Evolutionary conservation across 306 rosid species (phyloP), one percentile per base, ranked within the genome.

Genomic region (Dalbergia cultrata): DNA sequence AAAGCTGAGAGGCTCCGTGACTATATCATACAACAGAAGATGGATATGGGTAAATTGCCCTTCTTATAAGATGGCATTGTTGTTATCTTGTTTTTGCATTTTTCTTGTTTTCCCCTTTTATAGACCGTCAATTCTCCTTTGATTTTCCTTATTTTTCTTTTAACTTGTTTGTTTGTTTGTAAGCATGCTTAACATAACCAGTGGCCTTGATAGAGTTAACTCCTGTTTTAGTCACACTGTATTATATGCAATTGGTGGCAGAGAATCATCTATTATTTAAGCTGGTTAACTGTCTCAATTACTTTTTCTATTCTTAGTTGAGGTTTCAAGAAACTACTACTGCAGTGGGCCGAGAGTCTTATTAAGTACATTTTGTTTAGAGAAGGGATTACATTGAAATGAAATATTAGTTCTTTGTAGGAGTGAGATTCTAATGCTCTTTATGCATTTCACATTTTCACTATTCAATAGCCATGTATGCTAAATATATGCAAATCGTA

Each of bases 41-140:
- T 80, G 66, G 81, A 82, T 65, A 78, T 76, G 81, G 85, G 45
- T 80, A 69, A 76, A 56, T 70, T 82, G 35, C 58, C n/a, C 0
- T 34, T 56, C 47, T 62, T 22, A 13, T 80, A 66, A 61, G 54
- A 52, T 26, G 63, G 69, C 64, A 49, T 61, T 75, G 14, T 53
- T 70, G 22, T 21, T 43, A 4, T 22, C 7, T 8, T 37, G 6
- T 37, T 49, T 67, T 45, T 37, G n/a, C 16, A 13, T 54, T 17
- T n/a, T 6, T 11, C 37, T 64, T 37, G 58, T 22, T 26, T 7
- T 33, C 4, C 8, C 4, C 21, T 61, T 31, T 45, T 13, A 49
- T 47, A 8, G 17, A 3, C 18, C 9, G 50, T 47, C 9, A 39
- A 44, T 54, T 50, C 8, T 74, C 10, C 8, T 14, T 31, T 71